Evolutionary conservation across 2,329 filamentous ascomycete genomes (phyloP), one percentile per base, ranked within the genome.

Genomic region (Gnomoniopsis sp.): DNA sequence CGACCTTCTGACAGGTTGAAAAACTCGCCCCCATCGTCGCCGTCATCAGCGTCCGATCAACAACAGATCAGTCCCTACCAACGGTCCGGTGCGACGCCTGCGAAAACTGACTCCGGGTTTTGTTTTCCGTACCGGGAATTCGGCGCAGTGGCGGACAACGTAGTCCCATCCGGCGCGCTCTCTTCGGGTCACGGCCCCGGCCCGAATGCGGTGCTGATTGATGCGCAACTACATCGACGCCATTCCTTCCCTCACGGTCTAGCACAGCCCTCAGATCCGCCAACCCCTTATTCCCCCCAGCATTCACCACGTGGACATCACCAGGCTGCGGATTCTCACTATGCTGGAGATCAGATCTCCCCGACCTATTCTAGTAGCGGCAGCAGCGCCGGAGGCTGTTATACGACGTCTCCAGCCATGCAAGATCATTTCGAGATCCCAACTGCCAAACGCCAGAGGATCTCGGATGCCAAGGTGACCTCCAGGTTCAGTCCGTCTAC

Each of bases 111-210:
- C 57, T 63, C 60, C 64, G 57, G n/a, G n/a, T n/a, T n/a, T n/a
- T n/a, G n/a, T n/a, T 67, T 63, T 62, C 54, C 55, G 59, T 66
- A 61, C 67, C 66, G 49, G 62, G 51, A 57, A 60, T 61, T 61
- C 65, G 68, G 67, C 69, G 69, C 67, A 62, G 71, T 74, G 70
- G 72, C 71, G 70, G 69, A 68, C 62, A 71, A 69, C 70, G 67
- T 68, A 62, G 60, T 66, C 61, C 65, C 66, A 64, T 34, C 55
- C 41, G 55, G 58, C 59, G 55, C 54, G 26, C 49, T 61, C 22
- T 48, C 55, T 58, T 55, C 61, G 61, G 61, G 58, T 49, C 59
- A 53, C 55, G 51, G 58, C 58, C 59, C 61, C 55, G 61, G 56
- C 61, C 58, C 44, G 53, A 58, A 55, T 55, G 46, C 52, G 53